Evolutionary conservation across 805 yeast species (phyloP).

Genomic region (Pichia gijzeniarum): DNA sequence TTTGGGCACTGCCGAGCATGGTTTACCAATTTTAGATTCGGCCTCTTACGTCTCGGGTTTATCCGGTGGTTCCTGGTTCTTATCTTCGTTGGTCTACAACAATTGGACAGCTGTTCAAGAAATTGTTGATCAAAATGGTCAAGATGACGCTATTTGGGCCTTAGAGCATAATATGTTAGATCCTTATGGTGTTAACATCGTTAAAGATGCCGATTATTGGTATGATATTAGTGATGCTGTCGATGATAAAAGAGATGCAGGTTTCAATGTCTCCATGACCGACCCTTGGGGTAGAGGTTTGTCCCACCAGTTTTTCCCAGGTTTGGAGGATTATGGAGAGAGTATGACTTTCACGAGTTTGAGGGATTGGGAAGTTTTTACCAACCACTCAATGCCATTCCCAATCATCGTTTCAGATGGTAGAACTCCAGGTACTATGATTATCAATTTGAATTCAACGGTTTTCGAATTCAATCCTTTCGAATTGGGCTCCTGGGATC

Average conservation of each 20-base stretch:
- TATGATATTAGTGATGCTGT: constrained; percentile 47
- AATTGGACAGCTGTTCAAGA: constrained; percentile 68
- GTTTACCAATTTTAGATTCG: constrained; percentile 70
- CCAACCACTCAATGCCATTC: constrained; percentile 61
- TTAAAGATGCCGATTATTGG: constrained; percentile 48
- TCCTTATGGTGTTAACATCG: constrained; percentile 56
- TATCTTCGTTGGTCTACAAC: constrained; percentile 61
- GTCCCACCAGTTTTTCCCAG: constrained; percentile 66
- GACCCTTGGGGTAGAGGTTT: constrained; percentile 79
- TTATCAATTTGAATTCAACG: constrained; percentile 63
- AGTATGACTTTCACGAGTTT: constrained; percentile 54
- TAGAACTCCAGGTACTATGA: constrained; percentile 51
- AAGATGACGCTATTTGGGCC: constrained; percentile 58
- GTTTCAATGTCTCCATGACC: constrained; percentile 59
- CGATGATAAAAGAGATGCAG: constrained; percentile 49
- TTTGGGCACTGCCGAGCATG: constrained; percentile 40
- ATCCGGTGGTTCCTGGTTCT: constrained; percentile 82
- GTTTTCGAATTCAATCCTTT: constrained; percentile 57
- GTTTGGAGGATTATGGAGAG: constrained; percentile 53
- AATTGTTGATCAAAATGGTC: constrained; percentile 36
- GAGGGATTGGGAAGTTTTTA: constrained; percentile 54
- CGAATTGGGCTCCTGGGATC: constrained; percentile 87
- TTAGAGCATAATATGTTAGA: constrained; percentile 51
- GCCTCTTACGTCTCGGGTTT: constrained; percentile 69
- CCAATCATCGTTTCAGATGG: constrained; percentile 64